Base-by-base conservation (phyloP, 106 monocot species). In the Dioscorea alata region DNA sequence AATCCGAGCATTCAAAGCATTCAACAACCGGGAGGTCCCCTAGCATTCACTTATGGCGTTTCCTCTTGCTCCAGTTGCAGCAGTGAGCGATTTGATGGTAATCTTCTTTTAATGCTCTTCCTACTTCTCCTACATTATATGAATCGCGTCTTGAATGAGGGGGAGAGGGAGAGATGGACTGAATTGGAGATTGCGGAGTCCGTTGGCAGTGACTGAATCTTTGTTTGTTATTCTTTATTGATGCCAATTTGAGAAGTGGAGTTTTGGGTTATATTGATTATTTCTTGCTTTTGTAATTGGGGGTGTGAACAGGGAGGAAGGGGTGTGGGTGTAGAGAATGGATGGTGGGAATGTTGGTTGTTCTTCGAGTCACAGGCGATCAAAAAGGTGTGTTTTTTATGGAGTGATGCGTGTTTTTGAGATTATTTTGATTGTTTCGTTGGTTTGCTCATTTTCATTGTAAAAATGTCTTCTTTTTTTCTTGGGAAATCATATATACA, bases 311-410 rank as follows among this genome's bases (percentile, higher is more conserved):
- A 10, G 42, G 42, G 42, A 42, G 42, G 42, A 42, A 42, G 42
- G 10, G 42, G 2, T 1, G 42, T 42, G 42, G 6, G 42, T 42
- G 10, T 6, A 42, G 42, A 42, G 42, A 42, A 42, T 42, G 42
- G 42, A 42, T 42, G 42, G 42, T 42, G 42, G 42, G 42, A 42
- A 42, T 10, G 42, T 42, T 42, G 42, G 42, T 59, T 24, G 20
- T 59, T 20, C 59, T 59, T 22, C 22, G 20, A 19, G 59, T 23
- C 59, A 59, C 59, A 59, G 22, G 23, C 59, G 59, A 1, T 59
- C 59, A 12, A 59, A 59, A 23, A 59, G 59, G 59, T 59, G n/a
- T 59, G 59, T 59, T 22, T 23, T 19, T 23, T 23, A 54, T 54
- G 19, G 54, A 19, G 19, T 5, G 4, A 54, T 54, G 1, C 0